phyloP scores from a whole-genome alignment of 768 basidiomycete species.

The Termitomyces sp. region DNA sequence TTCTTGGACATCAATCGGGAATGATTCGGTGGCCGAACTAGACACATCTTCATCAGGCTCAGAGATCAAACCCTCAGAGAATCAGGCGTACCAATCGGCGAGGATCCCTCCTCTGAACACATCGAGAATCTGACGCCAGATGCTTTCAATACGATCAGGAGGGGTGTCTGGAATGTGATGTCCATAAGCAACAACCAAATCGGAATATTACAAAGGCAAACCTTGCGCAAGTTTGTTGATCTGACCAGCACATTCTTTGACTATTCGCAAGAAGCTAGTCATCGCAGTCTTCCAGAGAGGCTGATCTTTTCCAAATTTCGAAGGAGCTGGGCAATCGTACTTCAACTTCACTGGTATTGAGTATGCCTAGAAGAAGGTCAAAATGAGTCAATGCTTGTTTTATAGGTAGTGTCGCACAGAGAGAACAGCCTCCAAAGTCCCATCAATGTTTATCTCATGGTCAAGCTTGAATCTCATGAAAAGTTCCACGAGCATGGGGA shows the following conservation, averaged over 20 bases:
- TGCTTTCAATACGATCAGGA: conserved; percentile 65
- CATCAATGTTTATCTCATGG: conserved; percentile 67
- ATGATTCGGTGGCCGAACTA: conserved; percentile 57
- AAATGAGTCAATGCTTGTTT: background rate
- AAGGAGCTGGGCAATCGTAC: conserved; percentile 90
- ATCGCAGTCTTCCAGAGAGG: conserved; percentile 98
- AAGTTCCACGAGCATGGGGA: conserved; percentile 81
- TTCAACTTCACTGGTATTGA: conserved; percentile 91
- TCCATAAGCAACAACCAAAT: background rate
- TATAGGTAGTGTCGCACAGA: conserved; percentile 51
- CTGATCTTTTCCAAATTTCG: conserved; percentile 80
- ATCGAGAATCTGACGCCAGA: conserved; percentile 83
- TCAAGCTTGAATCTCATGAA: conserved; percentile 65
- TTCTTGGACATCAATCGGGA: conserved; percentile 64
- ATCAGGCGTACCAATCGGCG: conserved; percentile 65
- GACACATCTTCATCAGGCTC: background rate
- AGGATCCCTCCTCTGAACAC: conserved; percentile 79
- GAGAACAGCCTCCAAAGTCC: conserved; percentile 80
- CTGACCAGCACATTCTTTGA: conserved; percentile 59
- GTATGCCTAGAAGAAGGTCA: conserved; percentile 56
- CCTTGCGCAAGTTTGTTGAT: conserved; percentile 50
- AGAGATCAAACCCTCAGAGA: background rate
- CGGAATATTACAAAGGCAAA: conserved; percentile 20
- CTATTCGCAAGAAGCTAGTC: conserved; percentile 66
- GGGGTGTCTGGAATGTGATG: conserved; percentile 42